These are phyloP conservation scores for Tetrapisispora namnaoensis DNA, from an alignment of 805 yeast genomes.

Conservation along the genomic window DNA sequence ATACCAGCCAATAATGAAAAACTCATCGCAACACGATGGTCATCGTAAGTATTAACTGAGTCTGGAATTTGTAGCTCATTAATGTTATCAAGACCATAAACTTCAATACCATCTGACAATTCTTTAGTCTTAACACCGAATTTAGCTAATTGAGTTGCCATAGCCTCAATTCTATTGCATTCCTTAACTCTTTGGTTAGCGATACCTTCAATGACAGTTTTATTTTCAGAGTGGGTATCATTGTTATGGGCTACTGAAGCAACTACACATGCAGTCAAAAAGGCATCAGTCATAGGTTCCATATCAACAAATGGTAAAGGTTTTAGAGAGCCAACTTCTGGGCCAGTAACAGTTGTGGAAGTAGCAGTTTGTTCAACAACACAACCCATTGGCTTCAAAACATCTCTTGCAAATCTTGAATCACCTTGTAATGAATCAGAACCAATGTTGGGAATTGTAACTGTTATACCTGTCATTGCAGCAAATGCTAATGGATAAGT, in stretches of 20 bases:
- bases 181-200: slow-evolving; percentile 98
- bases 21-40: slow-evolving; percentile 97
- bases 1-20: slow-evolving; percentile 81
- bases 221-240: slow-evolving; percentile 30
- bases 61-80: slow-evolving; percentile 45
- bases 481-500: slow-evolving; percentile 97
- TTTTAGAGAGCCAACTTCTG: slow-evolving; percentile 55
- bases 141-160: slow-evolving; percentile 79
- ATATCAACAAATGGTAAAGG: slow-evolving; percentile 76
- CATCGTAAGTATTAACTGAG: slow-evolving; percentile 78
- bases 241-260: slow-evolving; percentile 75
- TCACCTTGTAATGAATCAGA: slow-evolving; percentile 90
- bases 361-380: slow-evolving; percentile 69
- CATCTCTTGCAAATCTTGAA: slow-evolving; percentile 91
- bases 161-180: slow-evolving; percentile 91
- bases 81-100: slow-evolving; percentile 53
- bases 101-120: slow-evolving; percentile 84
- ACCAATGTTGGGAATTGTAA: slow-evolving; percentile 92
- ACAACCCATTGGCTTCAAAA: slow-evolving; percentile 92
- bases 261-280: slow-evolving; percentile 89
- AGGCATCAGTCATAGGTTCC: slow-evolving; percentile 99
- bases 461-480: slow-evolving; percentile 87
- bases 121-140: slow-evolving; percentile 84
- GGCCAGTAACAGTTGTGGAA: slow-evolving; percentile 89
- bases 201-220: slow-evolving; percentile 84